Evolutionary conservation across 306 rosid species (phyloP).

Genomic region (Adenanthera pavonina): DNA sequence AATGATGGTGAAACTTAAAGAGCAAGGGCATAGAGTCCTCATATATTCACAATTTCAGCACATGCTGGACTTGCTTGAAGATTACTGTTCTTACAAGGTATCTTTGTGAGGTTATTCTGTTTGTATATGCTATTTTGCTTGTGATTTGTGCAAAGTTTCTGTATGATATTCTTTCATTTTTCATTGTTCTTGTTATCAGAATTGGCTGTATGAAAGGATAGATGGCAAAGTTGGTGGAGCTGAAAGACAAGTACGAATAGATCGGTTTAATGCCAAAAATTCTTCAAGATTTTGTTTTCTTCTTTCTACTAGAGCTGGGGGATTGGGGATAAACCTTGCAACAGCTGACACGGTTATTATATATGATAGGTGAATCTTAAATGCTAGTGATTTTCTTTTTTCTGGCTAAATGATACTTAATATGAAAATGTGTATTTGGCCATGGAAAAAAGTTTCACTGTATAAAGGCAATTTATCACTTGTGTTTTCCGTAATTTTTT

Average conservation of each 20-base stretch:
- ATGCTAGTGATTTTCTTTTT: neutral
- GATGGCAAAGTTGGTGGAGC: constrained; percentile 99
- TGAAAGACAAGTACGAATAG: constrained; percentile 94
- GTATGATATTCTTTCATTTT: constrained; percentile 33
- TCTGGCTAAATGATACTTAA: neutral
- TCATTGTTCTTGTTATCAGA: constrained; percentile 50
- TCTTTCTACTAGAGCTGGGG: constrained; percentile 82
- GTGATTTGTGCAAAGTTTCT: constrained; percentile 19
- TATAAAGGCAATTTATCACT: neutral
- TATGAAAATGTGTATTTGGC: neutral
- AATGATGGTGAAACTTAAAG: constrained; percentile 96
- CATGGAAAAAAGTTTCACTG: neutral
- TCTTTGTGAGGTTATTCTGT: constrained; percentile 27
- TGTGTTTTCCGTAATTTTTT: neutral
- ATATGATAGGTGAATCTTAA: constrained; percentile 61
- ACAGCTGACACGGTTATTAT: constrained; percentile 82
- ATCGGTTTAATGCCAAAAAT: constrained; percentile 92
- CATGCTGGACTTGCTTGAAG: constrained; percentile 98
- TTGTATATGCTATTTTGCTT: constrained; percentile 7
- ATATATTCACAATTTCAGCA: constrained; percentile 96
- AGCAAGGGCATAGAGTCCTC: constrained; percentile 98
- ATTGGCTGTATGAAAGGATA: constrained; percentile 92
- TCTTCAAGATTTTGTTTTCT: constrained; percentile 86
- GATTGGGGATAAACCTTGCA: constrained; percentile 81
- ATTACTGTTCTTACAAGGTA: constrained; percentile 93